Evolutionary conservation across 1,284 basidiomycete species (phyloP).

Genomic region (Lignosus rhinocerotis): DNA sequence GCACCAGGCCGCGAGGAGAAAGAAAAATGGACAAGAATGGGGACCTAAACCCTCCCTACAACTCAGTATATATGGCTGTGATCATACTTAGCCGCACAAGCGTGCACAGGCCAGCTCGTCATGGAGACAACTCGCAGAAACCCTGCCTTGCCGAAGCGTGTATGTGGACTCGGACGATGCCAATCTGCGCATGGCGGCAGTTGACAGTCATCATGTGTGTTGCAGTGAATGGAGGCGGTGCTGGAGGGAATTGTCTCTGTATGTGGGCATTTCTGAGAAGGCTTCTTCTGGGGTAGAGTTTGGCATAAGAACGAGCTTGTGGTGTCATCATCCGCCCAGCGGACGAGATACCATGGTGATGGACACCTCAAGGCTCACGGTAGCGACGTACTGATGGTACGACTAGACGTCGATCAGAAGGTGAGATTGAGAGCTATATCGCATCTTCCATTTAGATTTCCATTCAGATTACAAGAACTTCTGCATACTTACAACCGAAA

Average conservation of each 20-base stretch:
- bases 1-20: constrained; percentile 11
- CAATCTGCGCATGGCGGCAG: background rate
- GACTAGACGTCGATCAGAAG: background rate
- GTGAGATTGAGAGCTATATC: background rate
- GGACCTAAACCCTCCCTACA: background rate
- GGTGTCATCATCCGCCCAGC: background rate
- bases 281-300: constrained; percentile 1
- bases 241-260: background rate
- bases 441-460: background rate
- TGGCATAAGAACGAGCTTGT: background rate
- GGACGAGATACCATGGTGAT: constrained; percentile 1
- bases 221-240: background rate
- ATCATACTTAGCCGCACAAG: background rate
- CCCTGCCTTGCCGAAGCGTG: background rate
- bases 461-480: too few relatives aligned
- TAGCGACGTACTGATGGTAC: background rate
- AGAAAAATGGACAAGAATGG: constrained; percentile 1
- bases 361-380: background rate
- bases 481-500: too few relatives aligned
- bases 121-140: background rate
- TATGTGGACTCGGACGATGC: background rate
- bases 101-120: background rate
- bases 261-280: background rate
- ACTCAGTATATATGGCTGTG: background rate
- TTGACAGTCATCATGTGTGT: background rate